phyloP scores from a whole-genome alignment of 768 basidiomycete genomes.

The Suillus sp. region DNA sequence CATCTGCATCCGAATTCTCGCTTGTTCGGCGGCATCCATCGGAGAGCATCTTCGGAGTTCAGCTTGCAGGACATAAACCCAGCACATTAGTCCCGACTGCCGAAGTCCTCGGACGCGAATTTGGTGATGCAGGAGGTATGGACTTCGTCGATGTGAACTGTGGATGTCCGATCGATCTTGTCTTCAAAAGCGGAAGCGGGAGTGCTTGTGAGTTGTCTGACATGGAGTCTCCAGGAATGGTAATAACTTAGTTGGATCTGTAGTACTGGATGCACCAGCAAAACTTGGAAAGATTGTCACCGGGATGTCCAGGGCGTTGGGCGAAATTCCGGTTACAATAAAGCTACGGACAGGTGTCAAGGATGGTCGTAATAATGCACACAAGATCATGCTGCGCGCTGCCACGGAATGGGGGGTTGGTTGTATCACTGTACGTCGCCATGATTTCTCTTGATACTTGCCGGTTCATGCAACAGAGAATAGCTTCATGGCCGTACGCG shows the following conservation, averaged over 20 bases:
- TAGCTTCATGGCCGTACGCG: constrained; percentile 96
- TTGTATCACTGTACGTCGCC: constrained; percentile 44
- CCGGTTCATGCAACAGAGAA: constrained; percentile 6
- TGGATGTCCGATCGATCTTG: constrained; percentile 96
- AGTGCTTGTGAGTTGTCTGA: constrained; percentile 68
- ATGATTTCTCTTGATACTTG: background rate
- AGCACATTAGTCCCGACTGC: constrained; percentile 75
- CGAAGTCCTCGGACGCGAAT: constrained; percentile 76
- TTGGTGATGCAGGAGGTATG: constrained; percentile 49
- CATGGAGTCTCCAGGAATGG: background rate
- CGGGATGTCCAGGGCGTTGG: constrained; percentile 90
- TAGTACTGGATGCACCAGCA: constrained; percentile 81
- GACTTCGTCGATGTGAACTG: constrained; percentile 97
- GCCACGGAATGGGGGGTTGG: constrained; percentile 49
- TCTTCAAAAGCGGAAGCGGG: constrained; percentile 89
- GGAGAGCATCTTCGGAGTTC: constrained; percentile 87
- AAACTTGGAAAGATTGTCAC: constrained; percentile 85
- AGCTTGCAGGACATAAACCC: constrained; percentile 89
- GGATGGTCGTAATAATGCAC: constrained; percentile 81
- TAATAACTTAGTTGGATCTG: background rate
- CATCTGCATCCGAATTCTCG: constrained; percentile 94
- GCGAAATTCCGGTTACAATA: constrained; percentile 88
- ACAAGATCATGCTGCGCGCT: constrained; percentile 88
- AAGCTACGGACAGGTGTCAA: constrained; percentile 94
- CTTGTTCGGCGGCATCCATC: constrained; percentile 86